A percentile compares a stretch with the other conserved stretches of the same genome.
Evolutionary conservation across 306 rosid species (phyloP).

Genomic region (Cucumis hystrix): DNA sequence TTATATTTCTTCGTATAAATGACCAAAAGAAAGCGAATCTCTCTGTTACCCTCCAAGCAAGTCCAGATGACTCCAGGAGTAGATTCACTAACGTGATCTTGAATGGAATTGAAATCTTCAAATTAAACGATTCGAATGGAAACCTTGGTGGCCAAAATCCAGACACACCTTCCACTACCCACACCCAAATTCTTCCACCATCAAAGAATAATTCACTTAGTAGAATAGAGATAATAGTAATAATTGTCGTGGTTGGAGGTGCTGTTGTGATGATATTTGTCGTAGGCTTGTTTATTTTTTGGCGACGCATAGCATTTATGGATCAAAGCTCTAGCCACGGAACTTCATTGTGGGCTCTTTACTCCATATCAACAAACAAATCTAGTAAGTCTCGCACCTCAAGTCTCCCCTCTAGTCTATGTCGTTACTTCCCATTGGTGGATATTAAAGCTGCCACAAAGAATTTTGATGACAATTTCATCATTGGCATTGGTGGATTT

Average conservation of each 20-base stretch:
- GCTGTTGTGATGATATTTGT: background rate
- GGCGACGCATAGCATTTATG: background rate
- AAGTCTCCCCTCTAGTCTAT: conserved; percentile 4
- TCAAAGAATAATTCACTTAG: background rate
- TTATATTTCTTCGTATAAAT: rapidly evolving
- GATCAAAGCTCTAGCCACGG: background rate
- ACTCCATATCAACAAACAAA: background rate
- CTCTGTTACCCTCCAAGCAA: conserved; percentile 10
- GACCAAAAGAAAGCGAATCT: conserved; percentile 5
- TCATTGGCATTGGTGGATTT: conserved; percentile 26
- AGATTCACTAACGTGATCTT: background rate
- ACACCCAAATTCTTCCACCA: background rate
- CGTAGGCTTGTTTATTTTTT: background rate
- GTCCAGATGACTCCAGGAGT: background rate
- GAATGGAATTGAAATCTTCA: conserved; percentile 44
- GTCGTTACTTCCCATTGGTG: conserved; percentile 14
- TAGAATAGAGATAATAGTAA: background rate
- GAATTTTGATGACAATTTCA: conserved; percentile 1
- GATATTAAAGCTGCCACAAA: conserved; percentile 24
- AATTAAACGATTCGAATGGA: background rate
- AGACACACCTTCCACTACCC: background rate
- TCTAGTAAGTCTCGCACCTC: background rate
- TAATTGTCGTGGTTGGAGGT: conserved; percentile 4
- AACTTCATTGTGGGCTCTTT: background rate
- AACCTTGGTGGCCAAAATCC: conserved; percentile 35